phyloP scores from a whole-genome alignment of 1,139 yeast genomes.

The Magnusiomyces magnusii region DNA sequence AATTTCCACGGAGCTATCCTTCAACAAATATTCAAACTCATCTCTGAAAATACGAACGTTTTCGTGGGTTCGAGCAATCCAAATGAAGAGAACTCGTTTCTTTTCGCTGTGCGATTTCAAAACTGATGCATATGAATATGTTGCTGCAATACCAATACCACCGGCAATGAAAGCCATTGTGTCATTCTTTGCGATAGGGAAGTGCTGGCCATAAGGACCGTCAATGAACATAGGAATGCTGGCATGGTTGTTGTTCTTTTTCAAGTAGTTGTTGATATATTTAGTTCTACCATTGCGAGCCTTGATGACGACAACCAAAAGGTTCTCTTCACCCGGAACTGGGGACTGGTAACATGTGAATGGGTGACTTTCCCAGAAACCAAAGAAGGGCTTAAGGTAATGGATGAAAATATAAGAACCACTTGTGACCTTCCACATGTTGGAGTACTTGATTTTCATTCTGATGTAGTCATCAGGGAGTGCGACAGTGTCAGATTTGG shows the following conservation, averaged over 20 bases:
- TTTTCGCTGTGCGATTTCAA: constrained; percentile 15
- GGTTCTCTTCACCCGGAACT: constrained; percentile 19
- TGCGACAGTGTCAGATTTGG: constrained; percentile 33
- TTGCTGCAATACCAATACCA: constrained; percentile 63
- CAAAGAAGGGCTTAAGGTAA: constrained; percentile 45
- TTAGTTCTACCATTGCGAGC: constrained; percentile 31
- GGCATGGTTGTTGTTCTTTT: constrained; percentile 12
- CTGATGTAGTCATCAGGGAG: constrained; percentile 25
- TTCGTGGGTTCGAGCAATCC: constrained; percentile 46
- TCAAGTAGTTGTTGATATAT: constrained; percentile 20
- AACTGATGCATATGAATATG: constrained; percentile 26
- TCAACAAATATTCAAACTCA: constrained; percentile 38
- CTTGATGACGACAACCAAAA: constrained; percentile 31
- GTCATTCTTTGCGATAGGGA: constrained; percentile 45
- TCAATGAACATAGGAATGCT: constrained; percentile 39
- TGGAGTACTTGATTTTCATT: constrained; percentile 24
- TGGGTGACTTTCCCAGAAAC: constrained; percentile 58
- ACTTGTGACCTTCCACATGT: constrained; percentile 40
- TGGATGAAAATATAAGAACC: constrained; percentile 55
- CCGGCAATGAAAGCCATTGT: constrained; percentile 48
- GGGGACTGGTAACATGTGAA: constrained; percentile 43
- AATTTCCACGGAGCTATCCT: constrained; percentile 29
- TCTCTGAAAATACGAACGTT: constrained; percentile 46
- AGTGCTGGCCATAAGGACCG: constrained; percentile 50
- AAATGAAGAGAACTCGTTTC: constrained; percentile 39